phyloP scores from a whole-genome alignment of 768 basidiomycete species.

The Pleurotus platypus region DNA sequence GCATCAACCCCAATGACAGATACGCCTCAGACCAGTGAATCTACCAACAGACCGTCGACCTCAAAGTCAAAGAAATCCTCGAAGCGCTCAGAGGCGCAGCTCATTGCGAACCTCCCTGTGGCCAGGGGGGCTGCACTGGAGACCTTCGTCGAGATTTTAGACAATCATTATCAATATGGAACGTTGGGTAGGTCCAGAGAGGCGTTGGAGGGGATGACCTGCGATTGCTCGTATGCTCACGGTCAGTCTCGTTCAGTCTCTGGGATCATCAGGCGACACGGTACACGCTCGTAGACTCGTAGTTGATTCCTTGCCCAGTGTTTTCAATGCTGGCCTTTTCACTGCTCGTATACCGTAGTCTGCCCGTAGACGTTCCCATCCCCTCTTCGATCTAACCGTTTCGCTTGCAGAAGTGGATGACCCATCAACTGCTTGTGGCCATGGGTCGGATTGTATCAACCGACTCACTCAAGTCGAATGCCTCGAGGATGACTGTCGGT shows the following conservation, averaged over 20 bases:
- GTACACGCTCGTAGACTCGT: not conserved
- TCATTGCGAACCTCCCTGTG: constrained; percentile 77
- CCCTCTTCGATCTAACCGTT: constrained; percentile 17
- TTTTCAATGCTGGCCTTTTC: not conserved
- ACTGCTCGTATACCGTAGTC: constrained; percentile 3
- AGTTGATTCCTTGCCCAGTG: not conserved
- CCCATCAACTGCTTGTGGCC: constrained; percentile 73
- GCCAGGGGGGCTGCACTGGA: constrained; percentile 71
- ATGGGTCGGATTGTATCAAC: constrained; percentile 93
- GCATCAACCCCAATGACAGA: constrained; percentile 34
- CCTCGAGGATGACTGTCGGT: constrained; percentile 84
- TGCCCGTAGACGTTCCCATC: constrained; percentile 19
- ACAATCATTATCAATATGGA: constrained; percentile 86
- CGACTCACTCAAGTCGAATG: constrained; percentile 97
- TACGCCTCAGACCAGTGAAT: constrained; percentile 1
- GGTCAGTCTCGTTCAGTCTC: constrained; percentile 51
- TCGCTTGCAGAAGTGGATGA: constrained; percentile 51
- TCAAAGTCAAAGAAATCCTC: constrained; percentile 30
- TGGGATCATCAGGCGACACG: not conserved
- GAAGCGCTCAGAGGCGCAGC: constrained; percentile 43
- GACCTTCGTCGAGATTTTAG: constrained; percentile 69
- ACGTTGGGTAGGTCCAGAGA: constrained; percentile 86
- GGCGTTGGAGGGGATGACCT: constrained; percentile 88
- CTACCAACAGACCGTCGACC: constrained; percentile 11
- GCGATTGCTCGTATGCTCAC: constrained; percentile 84